Evolutionary conservation across 495 filamentous ascomycete species (phyloP).

Genomic region (Aspergillus nidulans): DNA sequence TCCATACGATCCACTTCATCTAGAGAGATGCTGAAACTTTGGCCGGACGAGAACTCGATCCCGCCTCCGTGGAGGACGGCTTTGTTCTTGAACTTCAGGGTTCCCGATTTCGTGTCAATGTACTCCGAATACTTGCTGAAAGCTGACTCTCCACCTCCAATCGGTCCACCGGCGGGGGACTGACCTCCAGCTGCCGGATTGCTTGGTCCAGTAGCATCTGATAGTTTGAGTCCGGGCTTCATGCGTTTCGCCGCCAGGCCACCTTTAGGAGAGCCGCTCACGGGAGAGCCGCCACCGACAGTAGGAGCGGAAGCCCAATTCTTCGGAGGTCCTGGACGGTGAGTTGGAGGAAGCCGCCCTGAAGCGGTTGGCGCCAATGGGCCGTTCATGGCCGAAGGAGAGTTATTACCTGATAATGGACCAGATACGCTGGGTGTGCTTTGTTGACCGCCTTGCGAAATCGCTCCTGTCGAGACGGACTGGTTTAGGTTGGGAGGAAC

Average conservation of each 20-base stretch:
- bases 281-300: constrained; percentile 25
- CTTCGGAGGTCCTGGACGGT: constrained; percentile 35
- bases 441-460: constrained; percentile 26
- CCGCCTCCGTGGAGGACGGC: constrained; percentile 82
- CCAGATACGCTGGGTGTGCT: constrained; percentile 9
- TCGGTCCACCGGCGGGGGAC: constrained; percentile 15
- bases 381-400: constrained; percentile 20
- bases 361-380: constrained; percentile 33
- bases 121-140: constrained; percentile 90
- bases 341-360: constrained; percentile 34
- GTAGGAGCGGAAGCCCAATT: constrained; percentile 52
- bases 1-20: constrained; percentile 95
- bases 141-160: constrained; percentile 50
- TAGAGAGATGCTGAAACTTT: constrained; percentile 87
- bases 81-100: constrained; percentile 88
- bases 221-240: constrained; percentile 49
- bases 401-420: constrained; percentile 10
- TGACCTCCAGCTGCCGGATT: constrained; percentile 17
- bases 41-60: constrained; percentile 86
- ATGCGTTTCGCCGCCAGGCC: constrained; percentile 48
- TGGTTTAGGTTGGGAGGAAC: constrained; percentile 38
- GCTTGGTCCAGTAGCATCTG: constrained; percentile 41
- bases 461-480: constrained; percentile 29
- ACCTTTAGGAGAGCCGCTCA: constrained; percentile 39
- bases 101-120: constrained; percentile 87